Conservation (phyloP, 169 alveolate species). For the Blepharisma undulans region DNA sequence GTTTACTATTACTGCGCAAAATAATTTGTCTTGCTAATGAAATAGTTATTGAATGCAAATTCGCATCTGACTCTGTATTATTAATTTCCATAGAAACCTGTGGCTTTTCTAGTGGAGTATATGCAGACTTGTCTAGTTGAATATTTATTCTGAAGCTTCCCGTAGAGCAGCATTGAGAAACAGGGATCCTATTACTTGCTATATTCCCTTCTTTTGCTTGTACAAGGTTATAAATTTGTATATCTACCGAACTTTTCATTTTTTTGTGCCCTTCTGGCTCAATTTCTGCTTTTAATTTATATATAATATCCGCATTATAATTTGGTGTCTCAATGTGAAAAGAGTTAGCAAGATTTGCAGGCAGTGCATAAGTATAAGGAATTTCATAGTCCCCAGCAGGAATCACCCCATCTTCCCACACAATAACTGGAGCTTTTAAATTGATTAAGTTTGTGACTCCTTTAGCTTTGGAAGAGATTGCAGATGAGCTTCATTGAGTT, state of each 20-base stretch:
- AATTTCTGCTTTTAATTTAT: not conserved
- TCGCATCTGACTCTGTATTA: not conserved
- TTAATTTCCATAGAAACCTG: not conserved
- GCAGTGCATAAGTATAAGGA: not conserved
- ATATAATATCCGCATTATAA: not conserved
- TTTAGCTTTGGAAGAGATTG: not conserved
- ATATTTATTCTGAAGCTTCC: not conserved
- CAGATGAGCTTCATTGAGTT: not conserved
- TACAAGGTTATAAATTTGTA: not conserved
- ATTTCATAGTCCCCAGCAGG: not conserved
- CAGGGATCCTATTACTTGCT: not conserved
- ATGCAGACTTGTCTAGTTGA: not conserved
- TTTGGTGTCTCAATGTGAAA: not conserved
- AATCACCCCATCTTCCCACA: not conserved
- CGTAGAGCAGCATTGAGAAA: not conserved
- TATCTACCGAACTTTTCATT: not conserved
- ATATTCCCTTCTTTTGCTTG: not conserved
- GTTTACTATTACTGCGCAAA: not conserved
- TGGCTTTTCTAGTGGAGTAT: not conserved
- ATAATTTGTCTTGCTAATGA: not conserved
- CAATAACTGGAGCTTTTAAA: not conserved
- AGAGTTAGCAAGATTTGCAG: not conserved
- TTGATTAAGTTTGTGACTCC: not conserved
- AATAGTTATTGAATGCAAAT: not conserved
- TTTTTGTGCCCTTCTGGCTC: not conserved